A percentile compares a stretch with the other conserved stretches of the same genome.
Evolutionary conservation across 108 stramenopile genomes (phyloP).

Genomic region (Fragilariopsis cylindrus): DNA sequence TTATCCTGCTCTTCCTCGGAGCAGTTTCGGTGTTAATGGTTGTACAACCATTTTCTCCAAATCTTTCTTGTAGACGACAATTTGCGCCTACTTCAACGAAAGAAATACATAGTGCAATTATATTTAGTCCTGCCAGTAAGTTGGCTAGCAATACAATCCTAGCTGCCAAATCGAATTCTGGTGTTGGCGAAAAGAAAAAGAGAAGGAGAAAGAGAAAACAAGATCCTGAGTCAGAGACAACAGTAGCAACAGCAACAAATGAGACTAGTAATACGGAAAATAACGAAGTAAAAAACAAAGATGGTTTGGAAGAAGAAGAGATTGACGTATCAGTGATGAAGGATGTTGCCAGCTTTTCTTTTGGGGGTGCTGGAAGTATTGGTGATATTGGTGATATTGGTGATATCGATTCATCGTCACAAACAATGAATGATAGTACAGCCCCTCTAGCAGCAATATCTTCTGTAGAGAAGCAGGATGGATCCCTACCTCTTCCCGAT

Average conservation of each 20-base stretch:
- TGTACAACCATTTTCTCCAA: slow-evolving; percentile 2
- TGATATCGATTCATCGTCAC: background rate
- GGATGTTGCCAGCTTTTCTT: slow-evolving; percentile 40
- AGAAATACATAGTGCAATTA: background rate
- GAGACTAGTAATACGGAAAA: background rate
- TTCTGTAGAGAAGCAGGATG: slow-evolving; percentile 4
- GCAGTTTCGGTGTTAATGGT: background rate
- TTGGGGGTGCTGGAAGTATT: slow-evolving; percentile 11
- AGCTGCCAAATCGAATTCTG: background rate
- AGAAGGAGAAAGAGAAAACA: slow-evolving; percentile 21
- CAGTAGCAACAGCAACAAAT: background rate
- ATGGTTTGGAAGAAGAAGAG: background rate
- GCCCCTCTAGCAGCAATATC: background rate
- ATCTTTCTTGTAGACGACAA: background rate
- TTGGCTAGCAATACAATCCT: background rate
- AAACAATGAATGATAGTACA: background rate
- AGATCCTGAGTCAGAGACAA: background rate
- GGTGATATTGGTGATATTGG: background rate
- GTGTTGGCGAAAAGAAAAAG: slow-evolving; percentile 27
- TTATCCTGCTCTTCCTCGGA: background rate
- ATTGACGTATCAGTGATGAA: slow-evolving; percentile 24
- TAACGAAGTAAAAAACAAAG: background rate
- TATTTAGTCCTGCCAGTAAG: no score
- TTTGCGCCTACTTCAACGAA: background rate
- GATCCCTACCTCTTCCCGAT: slow-evolving; percentile 39